A percentile compares a stretch with the other conserved stretches of the same genome.
Evolutionary conservation across 352 stramenopile species (phyloP).

Genomic region (Hyaloperonospora brassicae): DNA sequence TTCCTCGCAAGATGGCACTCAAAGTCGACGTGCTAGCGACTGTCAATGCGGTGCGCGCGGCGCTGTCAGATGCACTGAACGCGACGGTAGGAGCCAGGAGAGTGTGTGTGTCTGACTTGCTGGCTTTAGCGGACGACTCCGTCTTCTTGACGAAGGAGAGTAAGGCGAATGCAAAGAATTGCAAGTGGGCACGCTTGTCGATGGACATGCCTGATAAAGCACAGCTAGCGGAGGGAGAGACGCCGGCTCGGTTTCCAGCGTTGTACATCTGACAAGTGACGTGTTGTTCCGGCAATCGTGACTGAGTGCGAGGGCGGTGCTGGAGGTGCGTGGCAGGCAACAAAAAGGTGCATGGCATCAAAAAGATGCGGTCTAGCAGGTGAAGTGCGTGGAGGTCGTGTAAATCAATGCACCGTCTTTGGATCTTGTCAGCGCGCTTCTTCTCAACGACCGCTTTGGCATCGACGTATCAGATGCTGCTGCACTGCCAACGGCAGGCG

Average conservation of each 20-base stretch:
- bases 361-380: neutral
- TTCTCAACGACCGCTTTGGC: too few species aligned
- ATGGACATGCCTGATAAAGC: constrained; percentile 31
- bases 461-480: too few species aligned
- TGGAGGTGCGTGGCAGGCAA: neutral
- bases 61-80: constrained; percentile 50
- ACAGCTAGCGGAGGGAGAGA: constrained; percentile 20
- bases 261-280: constrained; percentile 25
- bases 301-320: too few species aligned
- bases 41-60: constrained; percentile 45
- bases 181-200: constrained; percentile 44
- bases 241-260: constrained; percentile 31
- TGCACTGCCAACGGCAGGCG: too few species aligned
- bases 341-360: neutral
- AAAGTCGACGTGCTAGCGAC: constrained; percentile 29
- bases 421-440: too few species aligned
- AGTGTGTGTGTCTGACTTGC: constrained; percentile 29
- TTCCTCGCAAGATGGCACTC: constrained; percentile 43
- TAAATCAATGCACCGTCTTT: too few species aligned
- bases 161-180: constrained; percentile 30
- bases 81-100: constrained; percentile 17
- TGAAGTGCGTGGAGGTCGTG: too few species aligned
- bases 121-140: constrained; percentile 40
- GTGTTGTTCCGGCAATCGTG: constrained; percentile 8
- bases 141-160: constrained; percentile 35